phyloP scores from a whole-genome alignment of 768 basidiomycete species.

The Vishniacozyma victoriae region DNA sequence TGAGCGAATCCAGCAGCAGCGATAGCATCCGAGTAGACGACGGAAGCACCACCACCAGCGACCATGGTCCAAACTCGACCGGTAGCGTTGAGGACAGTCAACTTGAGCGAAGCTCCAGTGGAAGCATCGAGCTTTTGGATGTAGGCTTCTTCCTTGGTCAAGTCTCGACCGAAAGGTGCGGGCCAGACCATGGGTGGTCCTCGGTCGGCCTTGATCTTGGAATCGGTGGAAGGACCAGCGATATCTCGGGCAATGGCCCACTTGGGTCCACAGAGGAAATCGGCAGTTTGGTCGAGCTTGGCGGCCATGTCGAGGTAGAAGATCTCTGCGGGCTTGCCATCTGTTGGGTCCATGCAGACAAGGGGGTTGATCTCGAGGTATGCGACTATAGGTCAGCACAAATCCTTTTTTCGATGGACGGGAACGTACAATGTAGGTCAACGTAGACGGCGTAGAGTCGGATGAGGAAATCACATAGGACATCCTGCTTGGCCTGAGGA shows the following conservation, averaged over 20 bases:
- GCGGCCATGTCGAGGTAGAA: slow-evolving; percentile 99
- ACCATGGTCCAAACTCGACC: slow-evolving; percentile 99
- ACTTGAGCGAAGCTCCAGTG: slow-evolving; percentile 95
- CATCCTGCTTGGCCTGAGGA: slow-evolving; percentile 74
- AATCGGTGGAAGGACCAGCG: slow-evolving; percentile 59
- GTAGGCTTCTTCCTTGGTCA: slow-evolving; percentile 98
- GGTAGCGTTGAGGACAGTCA: slow-evolving; percentile 89
- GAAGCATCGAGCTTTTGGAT: slow-evolving; percentile 96
- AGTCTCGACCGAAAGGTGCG: slow-evolving; percentile 90
- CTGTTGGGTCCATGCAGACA: slow-evolving; percentile 77
- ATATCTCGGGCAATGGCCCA: slow-evolving; percentile 96
- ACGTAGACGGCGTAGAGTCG: slow-evolving; percentile 96
- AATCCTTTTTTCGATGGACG: neutral
- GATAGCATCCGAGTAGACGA: slow-evolving; percentile 59
- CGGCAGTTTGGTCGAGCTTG: slow-evolving; percentile 98
- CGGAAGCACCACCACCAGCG: slow-evolving; percentile 67
- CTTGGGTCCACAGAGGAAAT: slow-evolving; percentile 95
- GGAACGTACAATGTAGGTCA: slow-evolving; percentile 71
- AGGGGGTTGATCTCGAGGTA: slow-evolving; percentile 99
- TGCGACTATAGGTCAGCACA: slow-evolving; percentile 53
- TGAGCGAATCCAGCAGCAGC: slow-evolving; percentile 91
- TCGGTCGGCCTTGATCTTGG: slow-evolving; percentile 66
- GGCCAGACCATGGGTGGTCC: slow-evolving; percentile 86
- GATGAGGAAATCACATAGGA: slow-evolving; percentile 88
- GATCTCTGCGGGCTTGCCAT: slow-evolving; percentile 66